Base-by-base conservation (phyloP, 192 early-diverging fungal genomes). In the Coemansia sp. region DNA sequence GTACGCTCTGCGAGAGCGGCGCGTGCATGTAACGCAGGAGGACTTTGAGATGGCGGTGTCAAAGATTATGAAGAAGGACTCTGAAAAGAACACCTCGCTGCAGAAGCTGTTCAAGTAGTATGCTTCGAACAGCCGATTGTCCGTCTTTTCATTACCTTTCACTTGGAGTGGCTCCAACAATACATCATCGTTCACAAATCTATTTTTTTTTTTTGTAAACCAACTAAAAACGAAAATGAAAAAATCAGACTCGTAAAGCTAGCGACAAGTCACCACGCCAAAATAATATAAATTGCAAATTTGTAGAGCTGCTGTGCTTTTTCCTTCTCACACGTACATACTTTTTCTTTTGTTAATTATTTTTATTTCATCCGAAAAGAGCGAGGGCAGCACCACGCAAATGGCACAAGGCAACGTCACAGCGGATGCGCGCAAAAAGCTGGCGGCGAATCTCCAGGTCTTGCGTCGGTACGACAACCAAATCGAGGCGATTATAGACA, bases 31-130 rank as follows among this genome's bases (percentile, higher is more conserved):
- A 11, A 99, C 95, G 10, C 97, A 99, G 76, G 96, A 99, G 80
- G 97, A 99, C 83, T 99, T 99, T 87, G 97, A 99, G 76, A 93
- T 99, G 93, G 94, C 97, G 13, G 95, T 99, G 20, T 90, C 93
- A 59, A 99, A 99, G 92, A 91, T 99, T 53, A 91, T 97, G 90
- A 97, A 97, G 92, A 95, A 97, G 83, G 96, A 96, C 71, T 91
- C 92, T 73, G 94, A 97, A 74, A 89, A 92, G 78, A 95, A 96
- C 87, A 95, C 93, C 78, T 91, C 89, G 83, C 89, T 98, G 65
- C 91, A 93, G 82, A 98, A 98, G 83, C 86, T 98, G 62, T 98
- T 95, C 93, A 98, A 98, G 87, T 98, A 87, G 63, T 29, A 29
- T 29, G 29, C 29, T 29, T 1, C 29, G 1, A 29, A 29, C 29